Evolutionary conservation across 108 stramenopile species (phyloP), one percentile per base, ranked within the genome.

Genomic region (Cyclotella kingstonii): DNA sequence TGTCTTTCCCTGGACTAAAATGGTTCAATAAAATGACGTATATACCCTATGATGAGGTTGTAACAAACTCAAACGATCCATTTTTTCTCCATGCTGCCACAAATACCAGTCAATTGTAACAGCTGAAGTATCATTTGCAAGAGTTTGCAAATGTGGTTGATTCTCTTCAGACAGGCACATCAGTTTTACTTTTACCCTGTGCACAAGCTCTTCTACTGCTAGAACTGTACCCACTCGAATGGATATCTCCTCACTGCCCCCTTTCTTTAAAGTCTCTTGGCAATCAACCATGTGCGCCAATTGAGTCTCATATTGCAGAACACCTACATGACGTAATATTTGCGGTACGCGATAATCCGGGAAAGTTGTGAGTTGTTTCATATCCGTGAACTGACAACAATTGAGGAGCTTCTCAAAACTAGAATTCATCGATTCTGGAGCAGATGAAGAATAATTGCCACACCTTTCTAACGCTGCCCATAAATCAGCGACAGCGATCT

Each of bases 331-430:
- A 0, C 93, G 86, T 15, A 96, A 70, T 14, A 96, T 58, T 62
- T 96, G 95, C 26, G 95, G 95, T 0, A 96, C 85, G 21, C 95
- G 84, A 65, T 96, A 96, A 61, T 96, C 95, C 25, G 95, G 91
- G 76, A 96, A 96, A 44, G 90, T 94, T 2, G 95, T 94, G 31
- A 96, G 31, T 23, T 71, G 62, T 33, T 70, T 18, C 42, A 83
- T 78, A 52, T 85, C 84, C 19, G 39, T 33, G 71, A 85, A 85
- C 41, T 60, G 14, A 36, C 64, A 80, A 12, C 42, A 41, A 10
- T 76, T 60, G 59, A 70, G 68, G 8, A 47, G 54, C 11, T 57
- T 5, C 15, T 15, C 33, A 27, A 18, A 9, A n/a, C 3, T 46
- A 27, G 25, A 21, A 1, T 41, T 34, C 17, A 17, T 17, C 15